Base-by-base conservation (phyloP, 208 protist species). In the Leishmania turanica region DNA sequence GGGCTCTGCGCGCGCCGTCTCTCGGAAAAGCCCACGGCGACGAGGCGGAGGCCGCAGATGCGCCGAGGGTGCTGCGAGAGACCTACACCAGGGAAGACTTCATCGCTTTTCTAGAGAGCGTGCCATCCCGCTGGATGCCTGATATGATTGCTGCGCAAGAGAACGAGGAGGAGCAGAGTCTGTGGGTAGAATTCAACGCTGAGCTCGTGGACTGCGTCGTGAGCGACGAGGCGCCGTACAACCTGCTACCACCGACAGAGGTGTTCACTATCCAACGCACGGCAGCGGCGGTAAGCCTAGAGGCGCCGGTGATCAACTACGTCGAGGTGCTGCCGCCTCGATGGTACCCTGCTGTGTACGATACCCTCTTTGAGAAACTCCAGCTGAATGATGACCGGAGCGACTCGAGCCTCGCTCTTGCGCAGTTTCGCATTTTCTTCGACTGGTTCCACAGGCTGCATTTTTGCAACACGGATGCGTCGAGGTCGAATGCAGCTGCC, bases 191-290 rank as follows among this genome's bases (percentile, higher is more conserved):
- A 7, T 81, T 84, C 56, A 74, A 90, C 60, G 62, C 84, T 11
- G 89, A 96, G 78, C 78, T 98, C 3, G 78, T 90, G 6, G 87
- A 95, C 24, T 94, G 90, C 82, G 85, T 98, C 24, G 94, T 91
- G 9, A 86, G 87, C 54, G 95, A 98, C 84, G 90, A 93, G 73
- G 77, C 84, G 51, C 95, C 95, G 34, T 80, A 87, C 77, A 74
- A 49, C 27, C 83, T 98, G 24, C 79, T 98, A 40, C 66, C 85
- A 37, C 88, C 80, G 5, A 58, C 87, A 17, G 75, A 88, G 71
- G 90, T 96, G 7, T 82, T 98, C 49, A 90, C 76, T 24, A 78
- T 89, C 51, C 82, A 89, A 56, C 85, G 82, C 86, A 75, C 81
- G 68, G 72, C 78, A 11, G 77, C 75, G 34, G 78, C 93, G 34